Conservation (phyloP, 306 rosid genomes). For the Cicer arietinum region DNA sequence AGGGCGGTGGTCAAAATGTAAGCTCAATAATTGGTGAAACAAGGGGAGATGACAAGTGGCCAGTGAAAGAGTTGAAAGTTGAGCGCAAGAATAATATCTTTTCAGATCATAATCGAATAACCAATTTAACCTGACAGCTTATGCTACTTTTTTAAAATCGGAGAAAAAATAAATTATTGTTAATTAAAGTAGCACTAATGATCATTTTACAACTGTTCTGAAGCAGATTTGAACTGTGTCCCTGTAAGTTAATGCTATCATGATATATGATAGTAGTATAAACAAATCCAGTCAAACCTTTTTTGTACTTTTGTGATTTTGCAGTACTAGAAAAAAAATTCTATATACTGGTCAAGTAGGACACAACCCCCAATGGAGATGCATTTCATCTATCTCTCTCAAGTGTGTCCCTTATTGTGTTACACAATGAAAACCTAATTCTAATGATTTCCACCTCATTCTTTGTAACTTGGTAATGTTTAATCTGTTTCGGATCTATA, state of each 20-base stretch:
- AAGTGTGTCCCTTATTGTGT: background rate
- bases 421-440: background rate
- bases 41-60: background rate
- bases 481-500: too few species aligned
- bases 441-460: background rate
- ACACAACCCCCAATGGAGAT: too few species aligned
- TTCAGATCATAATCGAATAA: background rate
- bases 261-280: background rate
- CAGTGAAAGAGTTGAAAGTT: constrained; percentile 2
- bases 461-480: background rate
- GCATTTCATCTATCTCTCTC: background rate
- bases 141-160: too few species aligned
- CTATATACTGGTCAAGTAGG: background rate
- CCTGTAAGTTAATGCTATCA: background rate
- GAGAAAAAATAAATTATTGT: too few species aligned
- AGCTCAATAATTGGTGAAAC: constrained; percentile 2
- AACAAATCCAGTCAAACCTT: background rate
- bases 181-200: too few species aligned
- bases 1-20: background rate
- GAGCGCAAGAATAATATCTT: background rate
- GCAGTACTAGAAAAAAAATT: background rate
- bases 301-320: background rate
- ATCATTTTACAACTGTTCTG: too few species aligned
- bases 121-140: background rate
- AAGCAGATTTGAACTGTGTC: too few species aligned